Evolutionary conservation across 306 rosid species (phyloP).

Genomic region (Pterocarpus santalinus): DNA sequence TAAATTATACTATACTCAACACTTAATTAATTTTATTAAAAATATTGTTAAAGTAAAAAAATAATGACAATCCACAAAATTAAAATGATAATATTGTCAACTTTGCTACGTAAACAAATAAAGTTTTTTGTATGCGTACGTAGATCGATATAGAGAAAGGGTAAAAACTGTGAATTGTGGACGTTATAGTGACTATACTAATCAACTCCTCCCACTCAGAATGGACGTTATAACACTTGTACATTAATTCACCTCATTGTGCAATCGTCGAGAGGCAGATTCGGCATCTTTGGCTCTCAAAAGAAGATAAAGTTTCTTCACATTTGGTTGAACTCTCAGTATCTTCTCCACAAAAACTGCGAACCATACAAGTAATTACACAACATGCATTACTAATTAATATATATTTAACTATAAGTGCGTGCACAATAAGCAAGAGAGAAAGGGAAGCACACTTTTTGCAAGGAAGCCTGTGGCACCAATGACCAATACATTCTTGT

Average conservation of each 20-base stretch:
- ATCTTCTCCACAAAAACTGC: slow-evolving; percentile 85
- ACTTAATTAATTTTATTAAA: no score
- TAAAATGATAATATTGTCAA: no score
- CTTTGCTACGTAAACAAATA: no score
- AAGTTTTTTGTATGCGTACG: no score
- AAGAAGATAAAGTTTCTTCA: slow-evolving; percentile 82
- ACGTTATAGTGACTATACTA: no score
- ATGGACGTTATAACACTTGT: neutral
- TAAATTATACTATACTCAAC: no score
- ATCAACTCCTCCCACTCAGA: neutral
- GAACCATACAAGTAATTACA: neutral
- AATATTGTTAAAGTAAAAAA: no score
- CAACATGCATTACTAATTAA: neutral
- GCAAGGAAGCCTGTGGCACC: slow-evolving; percentile 84
- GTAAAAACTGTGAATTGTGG: no score
- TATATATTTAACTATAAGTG: neutral
- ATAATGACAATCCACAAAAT: no score
- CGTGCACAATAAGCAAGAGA: neutral
- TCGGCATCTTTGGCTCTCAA: slow-evolving; percentile 64
- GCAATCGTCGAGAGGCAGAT: slow-evolving; percentile 62
- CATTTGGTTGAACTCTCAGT: slow-evolving; percentile 76
- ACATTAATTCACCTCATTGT: slow-evolving; percentile 58
- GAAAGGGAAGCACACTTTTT: slow-evolving; percentile 52
- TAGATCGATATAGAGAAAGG: no score
- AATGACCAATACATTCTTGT: slow-evolving; percentile 63